Evolutionary conservation across 2,329 filamentous ascomycete species (phyloP), one percentile per base, ranked within the genome.

Genomic region (Pseudogymnoascus sp.): DNA sequence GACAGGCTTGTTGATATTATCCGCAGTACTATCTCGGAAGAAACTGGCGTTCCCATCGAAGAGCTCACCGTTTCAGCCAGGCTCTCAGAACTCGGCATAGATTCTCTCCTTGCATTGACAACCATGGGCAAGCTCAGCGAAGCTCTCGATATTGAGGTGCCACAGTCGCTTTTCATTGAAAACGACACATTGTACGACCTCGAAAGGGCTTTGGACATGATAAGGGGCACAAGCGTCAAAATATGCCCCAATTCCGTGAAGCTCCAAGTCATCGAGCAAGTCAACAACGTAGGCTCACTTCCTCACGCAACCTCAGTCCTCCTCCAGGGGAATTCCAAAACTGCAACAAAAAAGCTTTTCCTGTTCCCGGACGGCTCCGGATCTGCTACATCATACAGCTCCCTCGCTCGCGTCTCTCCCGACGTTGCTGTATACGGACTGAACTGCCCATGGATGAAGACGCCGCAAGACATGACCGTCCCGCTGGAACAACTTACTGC

Each of bases 291-390:
- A 7, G 40, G 35, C n/a, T 15, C 29, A 11, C 9, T 33, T 5
- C 33, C 50, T 9, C 7, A 56, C 29, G 64, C 67, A 7, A 65
- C 66, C 1, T 76, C 75, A 0, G 68, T 76, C 31, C 64, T 76
- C 10, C 70, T 76, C 9, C 71, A 74, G 64, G 73, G 75, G n/a
- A 68, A 65, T 21, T 67, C 72, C 0, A 71, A 70, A 63, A 21
- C 50, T 11, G 10, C 50, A 31, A 19, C 46, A 19, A 56, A 56
- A 11, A 56, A 56, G 5, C 68, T 79, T 2, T 79, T 77, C 63
- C 69, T 80, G 29, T 73, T 81, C 64, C 78, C 79, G 0, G 79
- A 80, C 65, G 79, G 79, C 11, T 72, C 71, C 44, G 79, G 79
- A 4, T 76, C 76, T 1, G 75, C 77, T 1, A 73, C 74, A 1